Evolutionary conservation across 2,329 filamentous ascomycete species (phyloP), one percentile per base, ranked within the genome.

Genomic region (Septoria petroselini): DNA sequence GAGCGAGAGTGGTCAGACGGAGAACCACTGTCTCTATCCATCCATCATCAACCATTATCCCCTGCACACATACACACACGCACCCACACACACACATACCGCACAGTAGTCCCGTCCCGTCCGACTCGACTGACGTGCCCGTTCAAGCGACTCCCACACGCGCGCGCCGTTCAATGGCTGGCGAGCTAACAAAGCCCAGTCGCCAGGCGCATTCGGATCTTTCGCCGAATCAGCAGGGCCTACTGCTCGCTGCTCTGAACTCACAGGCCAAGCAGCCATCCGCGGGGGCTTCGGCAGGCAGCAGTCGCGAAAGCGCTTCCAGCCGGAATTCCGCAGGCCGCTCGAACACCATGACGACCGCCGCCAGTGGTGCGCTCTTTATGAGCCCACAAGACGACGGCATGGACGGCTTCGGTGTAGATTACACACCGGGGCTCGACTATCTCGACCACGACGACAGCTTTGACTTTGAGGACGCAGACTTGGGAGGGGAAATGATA

Each of bases 391-490:
- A 59, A 23, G 48, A 59, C 27, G 61, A 55, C 18, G 52, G 54
- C 9, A 43, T 65, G 38, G 61, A 65, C 45, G 56, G 53, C 30
- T 59, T 61, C 47, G 59, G 60, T 14, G 54, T 61, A 44, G 64
- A 65, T 35, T 64, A 62, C 54, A 93, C 86, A 57, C 89, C 91
- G 0, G 91, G 84, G 64, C 76, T 94, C 50, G 89, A 95, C 65
- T 93, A 90, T 39, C 83, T 89, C 50, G 88, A 91, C 52, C 76
- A 76, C 52, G 86, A 91, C 63, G 80, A 79, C 29, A 84, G 77
- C 65, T 91, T 89, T 66, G 86, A 90, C 60, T 91, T 91, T 57
- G 84, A 89, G 50, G 69, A 81, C 52, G 75, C 75, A 48, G 76
- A 74, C 14, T 77, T 70, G 12, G 66, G 83, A 45, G 70, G 66